Conservation (phyloP, 2,329 filamentous ascomycete species). For the Trichoderma brevicompactum region DNA sequence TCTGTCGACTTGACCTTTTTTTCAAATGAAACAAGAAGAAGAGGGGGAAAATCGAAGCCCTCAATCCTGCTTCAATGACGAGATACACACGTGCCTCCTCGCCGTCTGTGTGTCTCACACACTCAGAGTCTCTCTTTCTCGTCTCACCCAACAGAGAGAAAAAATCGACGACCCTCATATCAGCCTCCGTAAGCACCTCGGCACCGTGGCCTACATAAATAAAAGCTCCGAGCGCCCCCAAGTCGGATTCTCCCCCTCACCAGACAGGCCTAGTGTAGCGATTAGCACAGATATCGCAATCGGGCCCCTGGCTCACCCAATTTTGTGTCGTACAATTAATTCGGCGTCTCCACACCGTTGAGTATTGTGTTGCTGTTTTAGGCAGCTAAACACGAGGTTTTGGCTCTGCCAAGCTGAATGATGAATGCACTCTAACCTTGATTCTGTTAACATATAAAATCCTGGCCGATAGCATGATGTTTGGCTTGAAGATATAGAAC, state of each 20-base stretch:
- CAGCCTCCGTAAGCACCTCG: slow-evolving; percentile 6
- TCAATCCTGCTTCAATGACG: neutral
- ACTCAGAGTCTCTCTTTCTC: neutral
- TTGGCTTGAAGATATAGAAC: too few species aligned
- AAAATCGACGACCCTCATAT: neutral
- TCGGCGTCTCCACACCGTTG: neutral
- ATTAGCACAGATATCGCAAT: slow-evolving; percentile 27
- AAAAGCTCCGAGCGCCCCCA: neutral
- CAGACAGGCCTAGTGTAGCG: slow-evolving; percentile 9
- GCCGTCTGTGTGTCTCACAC: neutral
- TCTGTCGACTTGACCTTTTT: neutral
- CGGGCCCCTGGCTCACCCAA: slow-evolving; percentile 25
- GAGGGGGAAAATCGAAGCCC: neutral
- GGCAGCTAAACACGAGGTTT: neutral
- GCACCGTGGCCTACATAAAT: neutral
- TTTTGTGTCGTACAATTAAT: neutral
- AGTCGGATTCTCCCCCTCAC: neutral
- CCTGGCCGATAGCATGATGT: too few species aligned
- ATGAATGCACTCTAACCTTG: too few species aligned
- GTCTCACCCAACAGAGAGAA: neutral
- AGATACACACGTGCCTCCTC: slow-evolving; percentile 1
- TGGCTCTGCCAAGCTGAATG: too few species aligned
- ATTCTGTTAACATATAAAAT: too few species aligned
- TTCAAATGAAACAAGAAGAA: neutral
- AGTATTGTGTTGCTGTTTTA: neutral